These are phyloP conservation scores for Vararia minispora DNA, from an alignment of 768 basidiomycete species.

Conservation along the genomic window DNA sequence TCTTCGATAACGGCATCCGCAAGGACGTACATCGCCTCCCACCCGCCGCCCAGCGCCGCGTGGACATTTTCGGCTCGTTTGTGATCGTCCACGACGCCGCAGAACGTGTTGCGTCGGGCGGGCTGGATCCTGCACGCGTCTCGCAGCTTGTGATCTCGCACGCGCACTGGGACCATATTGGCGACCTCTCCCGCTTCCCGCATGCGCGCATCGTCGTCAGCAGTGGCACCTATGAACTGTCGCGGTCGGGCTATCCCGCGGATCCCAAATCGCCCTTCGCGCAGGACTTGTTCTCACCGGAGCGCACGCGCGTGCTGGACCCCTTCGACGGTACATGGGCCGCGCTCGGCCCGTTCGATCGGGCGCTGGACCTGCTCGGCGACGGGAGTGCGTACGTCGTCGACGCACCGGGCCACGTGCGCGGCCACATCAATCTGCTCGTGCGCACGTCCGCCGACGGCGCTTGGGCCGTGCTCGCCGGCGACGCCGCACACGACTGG, in stretches of 20 bases:
- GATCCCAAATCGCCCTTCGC: neutral
- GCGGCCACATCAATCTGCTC: slow-evolving; percentile 10
- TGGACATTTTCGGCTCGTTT: neutral
- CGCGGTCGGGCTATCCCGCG: neutral
- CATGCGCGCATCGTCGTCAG: slow-evolving; percentile 6
- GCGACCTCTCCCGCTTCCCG: slow-evolving; percentile 8
- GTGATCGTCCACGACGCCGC: neutral
- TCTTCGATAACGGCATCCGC: slow-evolving; percentile 12
- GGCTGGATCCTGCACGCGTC: slow-evolving; percentile 5
- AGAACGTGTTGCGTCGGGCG: slow-evolving; percentile 7
- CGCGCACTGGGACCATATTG: slow-evolving; percentile 11
- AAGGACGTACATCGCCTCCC: slow-evolving; percentile 5
- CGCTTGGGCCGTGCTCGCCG: slow-evolving; percentile 8
- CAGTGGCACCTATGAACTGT: neutral
- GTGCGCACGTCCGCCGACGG: slow-evolving; percentile 2
- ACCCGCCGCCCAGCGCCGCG: neutral
- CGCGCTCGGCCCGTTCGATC: slow-evolving; percentile 7
- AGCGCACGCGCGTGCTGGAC: neutral
- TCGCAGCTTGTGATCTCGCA: slow-evolving; percentile 6
- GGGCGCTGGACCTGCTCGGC: slow-evolving; percentile 9
- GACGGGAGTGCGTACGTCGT: slow-evolving; percentile 12
- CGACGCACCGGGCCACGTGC: slow-evolving; percentile 13
- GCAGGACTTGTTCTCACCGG: neutral
- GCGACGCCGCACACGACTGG: slow-evolving; percentile 11
- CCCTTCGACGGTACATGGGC: neutral